Conservation (phyloP, 2,329 filamentous ascomycete genomes). For the Pyrenophora teres region DNA sequence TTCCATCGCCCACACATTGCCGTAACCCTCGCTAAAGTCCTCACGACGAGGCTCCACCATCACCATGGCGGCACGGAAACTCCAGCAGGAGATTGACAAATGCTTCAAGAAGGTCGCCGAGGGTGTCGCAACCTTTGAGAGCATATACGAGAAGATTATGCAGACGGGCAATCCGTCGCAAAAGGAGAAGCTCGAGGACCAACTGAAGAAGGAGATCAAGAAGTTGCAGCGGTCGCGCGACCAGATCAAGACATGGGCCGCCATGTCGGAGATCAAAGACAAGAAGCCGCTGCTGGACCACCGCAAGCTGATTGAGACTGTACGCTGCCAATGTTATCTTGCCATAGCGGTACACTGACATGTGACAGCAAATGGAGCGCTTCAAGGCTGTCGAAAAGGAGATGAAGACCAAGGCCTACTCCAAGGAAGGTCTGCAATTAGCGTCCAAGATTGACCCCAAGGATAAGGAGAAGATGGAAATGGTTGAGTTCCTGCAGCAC, state of each 20-base stretch:
- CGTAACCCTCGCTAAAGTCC: conserved; percentile 23
- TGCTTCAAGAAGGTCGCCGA: conserved; percentile 98
- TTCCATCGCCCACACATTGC: conserved; percentile 11
- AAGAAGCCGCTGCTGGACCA: conserved; percentile 94
- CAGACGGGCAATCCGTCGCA: conserved; percentile 90
- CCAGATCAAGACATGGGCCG: conserved; percentile 99
- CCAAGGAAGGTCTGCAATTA: conserved; percentile 92
- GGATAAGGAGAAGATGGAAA: conserved; percentile 90
- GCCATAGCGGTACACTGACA: conserved; percentile 36
- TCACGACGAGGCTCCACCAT: conserved; percentile 42
- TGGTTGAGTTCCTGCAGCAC: conserved; percentile 79
- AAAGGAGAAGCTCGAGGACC: conserved; percentile 97
- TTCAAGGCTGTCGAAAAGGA: conserved; percentile 99
- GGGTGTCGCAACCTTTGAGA: conserved; percentile 88
- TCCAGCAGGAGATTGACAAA: conserved; percentile 98
- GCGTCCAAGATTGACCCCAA: conserved; percentile 95
- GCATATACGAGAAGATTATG: conserved; percentile 97
- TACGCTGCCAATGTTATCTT: conserved; percentile 52
- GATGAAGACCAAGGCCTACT: conserved; percentile 99
- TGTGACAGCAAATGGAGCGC: conserved; percentile 89
- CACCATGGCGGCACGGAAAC: conserved; percentile 91
- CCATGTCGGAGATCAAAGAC: conserved; percentile 99
- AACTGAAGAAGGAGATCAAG: conserved; percentile 99
- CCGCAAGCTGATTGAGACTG: conserved; percentile 95
- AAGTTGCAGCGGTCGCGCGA: conserved; percentile 96